These are phyloP conservation scores for Sporothrix inflata DNA, from an alignment of 2,329 filamentous ascomycete genomes.

Conservation along the genomic window DNA sequence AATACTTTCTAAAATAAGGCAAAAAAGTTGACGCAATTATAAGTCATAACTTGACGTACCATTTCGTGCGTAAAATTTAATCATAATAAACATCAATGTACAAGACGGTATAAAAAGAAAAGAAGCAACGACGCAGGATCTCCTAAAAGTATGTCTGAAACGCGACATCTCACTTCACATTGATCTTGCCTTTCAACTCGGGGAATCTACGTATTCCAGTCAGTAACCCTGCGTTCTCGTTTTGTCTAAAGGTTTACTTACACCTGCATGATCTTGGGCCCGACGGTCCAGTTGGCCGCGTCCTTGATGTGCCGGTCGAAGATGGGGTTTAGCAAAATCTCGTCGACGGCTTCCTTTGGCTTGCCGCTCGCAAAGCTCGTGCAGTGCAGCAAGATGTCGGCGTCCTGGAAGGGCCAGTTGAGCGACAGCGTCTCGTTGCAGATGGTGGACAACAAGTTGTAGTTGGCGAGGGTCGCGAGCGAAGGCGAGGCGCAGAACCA, in stretches of 20 bases:
- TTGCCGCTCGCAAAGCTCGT: not conserved
- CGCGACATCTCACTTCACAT: too few relatives aligned
- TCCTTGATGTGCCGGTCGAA: slow-evolving; percentile 11
- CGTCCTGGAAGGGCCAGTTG: not conserved
- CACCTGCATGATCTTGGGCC: not conserved
- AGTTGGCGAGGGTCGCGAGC: not conserved
- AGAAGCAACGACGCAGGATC: too few relatives aligned
- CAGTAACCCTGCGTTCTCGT: too few relatives aligned
- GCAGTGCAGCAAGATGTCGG: slow-evolving; percentile 15
- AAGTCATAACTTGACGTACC: too few relatives aligned
- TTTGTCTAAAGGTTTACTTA: not conserved
- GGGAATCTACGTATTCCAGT: not conserved
- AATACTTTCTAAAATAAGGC: too few relatives aligned
- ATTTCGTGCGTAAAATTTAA: too few relatives aligned
- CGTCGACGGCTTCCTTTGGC: not conserved
- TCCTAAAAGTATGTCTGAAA: too few relatives aligned
- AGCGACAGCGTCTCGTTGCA: not conserved
- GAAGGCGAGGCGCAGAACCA: not conserved
- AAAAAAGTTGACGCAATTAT: too few relatives aligned
- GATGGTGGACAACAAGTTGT: not conserved
- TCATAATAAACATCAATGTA: too few relatives aligned
- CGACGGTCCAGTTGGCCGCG: not conserved
- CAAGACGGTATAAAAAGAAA: too few relatives aligned
- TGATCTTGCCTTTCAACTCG: not conserved
- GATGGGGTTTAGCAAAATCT: not conserved